Evolutionary conservation across 73 alveolate genomes (phyloP).

Genomic region (Paramecium caudatum): DNA sequence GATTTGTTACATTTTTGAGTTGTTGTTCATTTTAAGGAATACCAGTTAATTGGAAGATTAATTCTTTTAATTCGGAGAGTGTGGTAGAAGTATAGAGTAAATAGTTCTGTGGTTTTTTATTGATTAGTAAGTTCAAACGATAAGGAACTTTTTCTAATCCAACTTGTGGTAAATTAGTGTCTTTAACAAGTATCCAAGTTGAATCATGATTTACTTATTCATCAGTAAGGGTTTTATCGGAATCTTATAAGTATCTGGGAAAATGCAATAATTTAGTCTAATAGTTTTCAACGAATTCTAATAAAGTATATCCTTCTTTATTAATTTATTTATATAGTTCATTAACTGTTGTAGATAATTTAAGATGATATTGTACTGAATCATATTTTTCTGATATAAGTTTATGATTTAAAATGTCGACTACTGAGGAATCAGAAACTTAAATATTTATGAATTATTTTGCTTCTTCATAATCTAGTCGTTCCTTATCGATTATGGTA

Average conservation of each 20-base stretch:
- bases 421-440: conserved; percentile 60
- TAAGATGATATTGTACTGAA: background rate
- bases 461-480: conserved; percentile 84
- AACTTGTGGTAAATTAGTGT: background rate
- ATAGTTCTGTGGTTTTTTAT: background rate
- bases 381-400: conserved; percentile 29
- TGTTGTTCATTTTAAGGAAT: conserved; percentile 18
- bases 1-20: conserved; percentile 26
- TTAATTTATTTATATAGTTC: conserved; percentile 13
- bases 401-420: conserved; percentile 19
- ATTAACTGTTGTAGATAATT: background rate
- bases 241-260: background rate
- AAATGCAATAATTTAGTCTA: conserved; percentile 39
- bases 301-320: conserved; percentile 62
- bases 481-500: conserved; percentile 78
- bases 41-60: conserved; percentile 14
- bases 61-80: background rate
- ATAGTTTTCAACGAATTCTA: conserved; percentile 11
- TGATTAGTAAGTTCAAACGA: background rate
- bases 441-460: conserved; percentile 78
- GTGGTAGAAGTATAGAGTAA: conserved; percentile 26
- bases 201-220: conserved; percentile 50
- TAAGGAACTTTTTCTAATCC: conserved; percentile 26
- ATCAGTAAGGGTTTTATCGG: conserved; percentile 18
- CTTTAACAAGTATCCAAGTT: conserved; percentile 35